Base-by-base conservation (phyloP, 2,329 filamentous ascomycete species). In the Nothophaeocryptopus gaeumannii region DNA sequence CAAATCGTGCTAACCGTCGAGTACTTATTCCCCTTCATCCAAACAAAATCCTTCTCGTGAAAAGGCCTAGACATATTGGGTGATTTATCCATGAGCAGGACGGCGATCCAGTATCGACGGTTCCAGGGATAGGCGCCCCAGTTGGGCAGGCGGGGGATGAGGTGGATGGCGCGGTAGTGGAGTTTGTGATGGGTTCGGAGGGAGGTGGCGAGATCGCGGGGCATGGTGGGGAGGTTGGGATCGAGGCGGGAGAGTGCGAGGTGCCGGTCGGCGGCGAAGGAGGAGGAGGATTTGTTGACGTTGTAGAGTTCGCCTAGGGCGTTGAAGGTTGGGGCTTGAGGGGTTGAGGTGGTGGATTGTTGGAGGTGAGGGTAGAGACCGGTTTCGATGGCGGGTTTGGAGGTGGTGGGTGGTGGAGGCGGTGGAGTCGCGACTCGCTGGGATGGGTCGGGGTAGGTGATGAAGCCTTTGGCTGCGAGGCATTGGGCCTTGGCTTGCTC, bases 21-120 rank as follows among this genome's bases (percentile, higher is more conserved):
- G 33, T 54, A 51, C 8, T 55, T 48, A 42, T 65, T 63, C 1
- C 63, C 67, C 29, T 65, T 64, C 56, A 70, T 61, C 67, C 65
- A 67, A 5, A 64, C 47, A 39, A 65, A 62, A 35, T 67, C 63
- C 15, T 52, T 53, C 33, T 52, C 53, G 9, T 30, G 33, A 11
- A 15, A 20, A 10, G 40, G 13, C 9, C 46, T 3, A 26, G 4
- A 4, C 20, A 26, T 53, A 2, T 47, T 47, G 29, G 48, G 35
- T 7, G 39, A 45, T 30, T 52, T 54, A 35, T 43, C 30, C 37
- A 45, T 42, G 39, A 56, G 48, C 11, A 68, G 51, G 5, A 70
- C 60, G 10, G 58, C 65, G 45, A 68, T 65, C 65, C 63, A 67
- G 58, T 68, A 70, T 14, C 67, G 55, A 30, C 60, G 58, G 1